Conservation (phyloP, 148 eudicot genomes). For the Agrostemma githago region DNA sequence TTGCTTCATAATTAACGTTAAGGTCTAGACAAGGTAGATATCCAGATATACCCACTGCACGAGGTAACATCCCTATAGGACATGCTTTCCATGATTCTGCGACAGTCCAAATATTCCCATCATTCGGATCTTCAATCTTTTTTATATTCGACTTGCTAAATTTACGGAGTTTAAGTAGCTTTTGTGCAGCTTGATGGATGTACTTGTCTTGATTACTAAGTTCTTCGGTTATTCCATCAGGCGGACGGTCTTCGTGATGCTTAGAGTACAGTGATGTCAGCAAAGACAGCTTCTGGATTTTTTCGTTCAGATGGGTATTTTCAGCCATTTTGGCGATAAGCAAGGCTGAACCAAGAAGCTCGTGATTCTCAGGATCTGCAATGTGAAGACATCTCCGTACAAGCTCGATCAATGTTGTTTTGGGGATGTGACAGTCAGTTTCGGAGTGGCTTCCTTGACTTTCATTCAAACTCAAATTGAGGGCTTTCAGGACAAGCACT, state of each 20-base stretch:
- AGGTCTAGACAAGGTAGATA: constrained; percentile 54
- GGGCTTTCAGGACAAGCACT: constrained; percentile 39
- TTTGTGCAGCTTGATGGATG: constrained; percentile 48
- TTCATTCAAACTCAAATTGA: constrained; percentile 27
- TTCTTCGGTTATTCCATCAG: constrained; percentile 20
- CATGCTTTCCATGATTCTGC: constrained; percentile 77
- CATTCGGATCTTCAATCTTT: constrained; percentile 19
- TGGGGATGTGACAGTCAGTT: constrained; percentile 30
- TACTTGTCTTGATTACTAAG: constrained; percentile 34
- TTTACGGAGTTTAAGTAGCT: constrained; percentile 37
- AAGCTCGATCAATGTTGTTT: constrained; percentile 38
- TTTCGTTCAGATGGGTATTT: constrained; percentile 36
- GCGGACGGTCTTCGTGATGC: constrained; percentile 19
- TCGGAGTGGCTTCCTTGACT: constrained; percentile 23
- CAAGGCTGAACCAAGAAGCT: constrained; percentile 48
- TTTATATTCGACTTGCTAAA: constrained; percentile 19
- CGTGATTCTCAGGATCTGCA: constrained; percentile 48
- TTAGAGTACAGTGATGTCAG: constrained; percentile 25
- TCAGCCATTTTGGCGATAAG: constrained; percentile 50
- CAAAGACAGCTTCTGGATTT: constrained; percentile 46
- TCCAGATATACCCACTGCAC: constrained; percentile 52
- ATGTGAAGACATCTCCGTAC: constrained; percentile 52
- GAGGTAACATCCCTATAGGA: constrained; percentile 78
- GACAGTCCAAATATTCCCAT: constrained; percentile 43
- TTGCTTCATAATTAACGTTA: constrained; percentile 14